phyloP scores from a whole-genome alignment of 1,139 yeast genomes.

The Lodderomyces oxycetoniae region DNA sequence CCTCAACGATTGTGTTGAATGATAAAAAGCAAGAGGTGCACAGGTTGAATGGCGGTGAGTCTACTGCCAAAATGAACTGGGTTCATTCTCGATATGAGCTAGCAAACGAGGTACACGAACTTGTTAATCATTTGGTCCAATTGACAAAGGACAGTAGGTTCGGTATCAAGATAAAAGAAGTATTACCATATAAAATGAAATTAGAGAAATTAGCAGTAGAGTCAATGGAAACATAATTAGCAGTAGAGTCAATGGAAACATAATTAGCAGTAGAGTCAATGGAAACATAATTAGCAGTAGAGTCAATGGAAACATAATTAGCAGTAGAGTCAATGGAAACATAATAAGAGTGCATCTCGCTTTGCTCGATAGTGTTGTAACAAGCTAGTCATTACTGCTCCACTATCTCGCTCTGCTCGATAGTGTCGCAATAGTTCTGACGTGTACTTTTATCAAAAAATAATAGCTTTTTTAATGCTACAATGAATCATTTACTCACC shows the following conservation, averaged over 20 bases:
- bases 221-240: slow-evolving; percentile 36
- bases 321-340: no score
- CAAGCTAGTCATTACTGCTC: no score
- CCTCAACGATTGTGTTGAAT: slow-evolving; percentile 55
- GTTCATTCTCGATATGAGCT: slow-evolving; percentile 70
- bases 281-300: no score
- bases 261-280: no score
- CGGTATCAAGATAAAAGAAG: slow-evolving; percentile 62
- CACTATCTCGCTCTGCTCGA: no score
- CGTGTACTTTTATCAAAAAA: no score
- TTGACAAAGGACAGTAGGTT: slow-evolving; percentile 62
- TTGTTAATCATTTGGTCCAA: slow-evolving; percentile 51
- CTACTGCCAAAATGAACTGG: slow-evolving; percentile 72
- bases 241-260: slow-evolving; percentile 1
- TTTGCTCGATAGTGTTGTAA: no score
- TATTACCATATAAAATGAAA: slow-evolving; percentile 45
- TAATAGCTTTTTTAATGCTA: no score
- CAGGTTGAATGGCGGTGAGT: slow-evolving; percentile 75
- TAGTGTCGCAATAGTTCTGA: no score
- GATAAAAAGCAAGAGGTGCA: slow-evolving; percentile 46
- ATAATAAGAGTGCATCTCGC: no score
- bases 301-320: no score
- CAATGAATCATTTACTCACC: no score
- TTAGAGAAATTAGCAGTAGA: slow-evolving; percentile 19
- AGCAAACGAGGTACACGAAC: slow-evolving; percentile 41